phyloP scores from a whole-genome alignment of 805 yeast genomes.

The Candida lessepsii region DNA sequence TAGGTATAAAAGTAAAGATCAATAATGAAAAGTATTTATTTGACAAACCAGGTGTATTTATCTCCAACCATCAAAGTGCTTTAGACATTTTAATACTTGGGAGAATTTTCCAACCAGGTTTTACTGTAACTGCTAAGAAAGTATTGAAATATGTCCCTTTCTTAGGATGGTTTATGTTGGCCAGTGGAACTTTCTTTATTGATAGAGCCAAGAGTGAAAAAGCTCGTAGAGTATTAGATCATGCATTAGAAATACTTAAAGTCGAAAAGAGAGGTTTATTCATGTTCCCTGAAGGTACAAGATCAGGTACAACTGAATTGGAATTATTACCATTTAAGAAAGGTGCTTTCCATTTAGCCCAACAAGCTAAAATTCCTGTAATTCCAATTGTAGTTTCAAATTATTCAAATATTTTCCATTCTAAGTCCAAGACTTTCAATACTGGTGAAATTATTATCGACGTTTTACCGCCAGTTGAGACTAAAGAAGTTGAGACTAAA shows the following conservation, averaged over 20 bases:
- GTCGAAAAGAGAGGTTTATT: slow-evolving; percentile 69
- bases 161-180: slow-evolving; percentile 94
- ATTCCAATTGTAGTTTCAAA: slow-evolving; percentile 87
- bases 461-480: slow-evolving; percentile 78
- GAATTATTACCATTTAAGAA: slow-evolving; percentile 85
- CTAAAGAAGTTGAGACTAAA: slow-evolving; percentile 59
- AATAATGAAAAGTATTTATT: slow-evolving; percentile 59
- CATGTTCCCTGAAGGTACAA: slow-evolving; percentile 97
- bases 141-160: slow-evolving; percentile 82
- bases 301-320: slow-evolving; percentile 72
- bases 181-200: slow-evolving; percentile 87
- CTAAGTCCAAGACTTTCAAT: slow-evolving; percentile 62
- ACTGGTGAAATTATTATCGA: slow-evolving; percentile 73
- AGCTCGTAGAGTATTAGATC: slow-evolving; percentile 71
- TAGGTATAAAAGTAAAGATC: slow-evolving; percentile 71
- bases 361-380: slow-evolving; percentile 85
- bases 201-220: slow-evolving; percentile 77
- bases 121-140: slow-evolving; percentile 90
- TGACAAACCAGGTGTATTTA: slow-evolving; percentile 67
- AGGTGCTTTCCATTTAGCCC: slow-evolving; percentile 97
- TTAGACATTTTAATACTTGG: slow-evolving; percentile 83
- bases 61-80: slow-evolving; percentile 90
- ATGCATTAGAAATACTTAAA: slow-evolving; percentile 64
- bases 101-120: slow-evolving; percentile 78
- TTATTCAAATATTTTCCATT: slow-evolving; percentile 69